Percentiles rank a stretch among this genome's conserved stretches.
phyloP scores from a whole-genome alignment of 2,329 filamentous ascomycete genomes.

The Akanthomyces uredinophilus region DNA sequence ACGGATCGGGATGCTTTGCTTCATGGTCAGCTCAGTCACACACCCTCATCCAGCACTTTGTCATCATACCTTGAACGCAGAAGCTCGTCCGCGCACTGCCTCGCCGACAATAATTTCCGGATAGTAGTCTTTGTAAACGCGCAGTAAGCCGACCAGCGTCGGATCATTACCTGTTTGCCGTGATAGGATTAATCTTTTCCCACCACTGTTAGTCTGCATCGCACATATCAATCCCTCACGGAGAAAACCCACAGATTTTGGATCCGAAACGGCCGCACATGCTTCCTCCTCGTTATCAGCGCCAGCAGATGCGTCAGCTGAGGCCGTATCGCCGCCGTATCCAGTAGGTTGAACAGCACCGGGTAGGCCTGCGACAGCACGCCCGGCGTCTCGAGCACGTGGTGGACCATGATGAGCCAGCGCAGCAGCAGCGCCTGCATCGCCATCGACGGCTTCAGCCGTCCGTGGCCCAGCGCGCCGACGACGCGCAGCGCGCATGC shows the following conservation, averaged over 20 bases:
- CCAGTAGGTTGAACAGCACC: slow-evolving; percentile 74
- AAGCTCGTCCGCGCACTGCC: slow-evolving; percentile 53
- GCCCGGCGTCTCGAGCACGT: slow-evolving; percentile 58
- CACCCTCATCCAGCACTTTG: background rate
- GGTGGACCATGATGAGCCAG: slow-evolving; percentile 75
- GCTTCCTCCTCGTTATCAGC: slow-evolving; percentile 71
- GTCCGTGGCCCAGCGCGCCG: slow-evolving; percentile 70
- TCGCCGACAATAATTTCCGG: slow-evolving; percentile 80
- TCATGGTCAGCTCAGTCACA: background rate
- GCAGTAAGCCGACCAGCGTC: slow-evolving; percentile 65
- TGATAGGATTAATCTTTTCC: slow-evolving; percentile 49
- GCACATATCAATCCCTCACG: background rate
- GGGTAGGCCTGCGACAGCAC: slow-evolving; percentile 66
- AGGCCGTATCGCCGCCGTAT: slow-evolving; percentile 68
- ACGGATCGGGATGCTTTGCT: slow-evolving; percentile 62
- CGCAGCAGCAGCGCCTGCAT: slow-evolving; percentile 67
- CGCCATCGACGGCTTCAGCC: slow-evolving; percentile 64
- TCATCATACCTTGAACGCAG: slow-evolving; percentile 51
- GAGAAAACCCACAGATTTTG: slow-evolving; percentile 58
- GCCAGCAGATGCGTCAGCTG: slow-evolving; percentile 73
- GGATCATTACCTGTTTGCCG: slow-evolving; percentile 66
- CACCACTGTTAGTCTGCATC: slow-evolving; percentile 1
- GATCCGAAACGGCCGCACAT: slow-evolving; percentile 79
- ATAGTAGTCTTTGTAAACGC: slow-evolving; percentile 87
- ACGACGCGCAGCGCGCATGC: slow-evolving; percentile 61